These are phyloP conservation scores for Daldinia decipiens DNA, from an alignment of 495 filamentous ascomycete genomes.

Conservation along the genomic window DNA sequence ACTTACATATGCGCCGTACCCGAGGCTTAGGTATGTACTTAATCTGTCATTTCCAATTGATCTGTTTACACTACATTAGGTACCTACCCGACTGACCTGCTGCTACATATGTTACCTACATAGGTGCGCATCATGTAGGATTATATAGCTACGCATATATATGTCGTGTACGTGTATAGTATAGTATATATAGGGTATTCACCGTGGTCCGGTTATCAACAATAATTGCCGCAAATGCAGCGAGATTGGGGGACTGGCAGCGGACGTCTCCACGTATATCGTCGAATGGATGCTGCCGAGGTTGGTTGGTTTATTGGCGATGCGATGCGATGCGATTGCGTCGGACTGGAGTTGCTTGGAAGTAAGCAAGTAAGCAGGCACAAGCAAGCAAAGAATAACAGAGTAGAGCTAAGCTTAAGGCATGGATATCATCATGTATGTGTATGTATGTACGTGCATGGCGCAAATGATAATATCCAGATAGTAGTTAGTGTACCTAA, in stretches of 20 bases:
- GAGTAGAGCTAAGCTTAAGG: neutral
- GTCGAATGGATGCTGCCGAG: neutral
- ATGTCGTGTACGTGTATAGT: neutral
- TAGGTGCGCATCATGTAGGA: neutral
- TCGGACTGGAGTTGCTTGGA: neutral
- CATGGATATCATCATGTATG: neutral
- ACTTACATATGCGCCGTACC: neutral
- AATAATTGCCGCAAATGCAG: neutral
- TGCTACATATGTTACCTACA: neutral
- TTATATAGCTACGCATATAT: neutral
- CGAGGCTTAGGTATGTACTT: neutral
- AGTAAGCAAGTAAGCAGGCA: neutral
- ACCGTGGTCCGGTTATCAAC: neutral
- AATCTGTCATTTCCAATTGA: neutral
- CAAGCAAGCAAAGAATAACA: neutral
- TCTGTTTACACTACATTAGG: neutral
- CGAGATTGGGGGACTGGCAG: neutral
- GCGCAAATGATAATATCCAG: neutral
- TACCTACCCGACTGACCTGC: neutral
- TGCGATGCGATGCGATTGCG: constrained; percentile 7
- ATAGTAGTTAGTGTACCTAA: too few species aligned
- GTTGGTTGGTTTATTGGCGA: neutral
- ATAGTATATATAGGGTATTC: neutral
- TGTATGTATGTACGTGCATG: neutral
- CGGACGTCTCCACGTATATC: neutral